phyloP scores from a whole-genome alignment of 2,329 filamentous ascomycete species.

The Cladosporium sp. region DNA sequence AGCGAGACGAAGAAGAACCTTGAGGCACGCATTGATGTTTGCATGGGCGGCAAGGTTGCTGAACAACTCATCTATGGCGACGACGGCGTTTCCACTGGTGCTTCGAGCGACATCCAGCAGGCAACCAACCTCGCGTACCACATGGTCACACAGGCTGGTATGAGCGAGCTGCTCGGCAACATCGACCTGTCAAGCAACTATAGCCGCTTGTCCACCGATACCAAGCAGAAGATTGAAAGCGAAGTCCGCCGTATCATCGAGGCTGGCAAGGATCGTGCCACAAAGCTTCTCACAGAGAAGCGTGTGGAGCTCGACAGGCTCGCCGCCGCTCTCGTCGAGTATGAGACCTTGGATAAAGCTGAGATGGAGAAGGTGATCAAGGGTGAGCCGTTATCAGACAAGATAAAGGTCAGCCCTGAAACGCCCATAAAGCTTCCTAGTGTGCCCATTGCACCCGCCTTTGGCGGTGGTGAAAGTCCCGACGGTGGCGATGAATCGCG shows the following conservation, averaged over 20 bases:
- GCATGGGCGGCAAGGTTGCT: slow-evolving; percentile 80
- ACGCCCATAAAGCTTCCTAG: slow-evolving; percentile 64
- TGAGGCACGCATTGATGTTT: slow-evolving; percentile 71
- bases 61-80: slow-evolving; percentile 88
- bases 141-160: slow-evolving; percentile 86
- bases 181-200: slow-evolving; percentile 83
- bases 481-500: neutral
- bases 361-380: slow-evolving; percentile 88
- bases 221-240: slow-evolving; percentile 77
- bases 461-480: slow-evolving; percentile 1
- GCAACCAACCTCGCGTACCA: slow-evolving; percentile 79
- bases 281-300: slow-evolving; percentile 65
- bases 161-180: slow-evolving; percentile 82
- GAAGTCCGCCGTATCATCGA: slow-evolving; percentile 84
- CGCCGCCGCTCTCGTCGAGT: slow-evolving; percentile 85
- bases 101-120: slow-evolving; percentile 72
- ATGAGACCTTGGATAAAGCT: slow-evolving; percentile 83
- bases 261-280: slow-evolving; percentile 72
- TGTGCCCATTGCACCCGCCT: slow-evolving; percentile 1
- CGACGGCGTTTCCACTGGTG: slow-evolving; percentile 89
- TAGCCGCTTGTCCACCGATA: slow-evolving; percentile 75
- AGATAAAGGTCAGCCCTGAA: slow-evolving; percentile 55
- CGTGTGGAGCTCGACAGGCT: slow-evolving; percentile 82
- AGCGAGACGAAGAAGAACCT: slow-evolving; percentile 83
- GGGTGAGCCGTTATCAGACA: slow-evolving; percentile 72